Evolutionary conservation across 495 filamentous ascomycete genomes (phyloP).

Genomic region (Barbatosphaeria neglecta): DNA sequence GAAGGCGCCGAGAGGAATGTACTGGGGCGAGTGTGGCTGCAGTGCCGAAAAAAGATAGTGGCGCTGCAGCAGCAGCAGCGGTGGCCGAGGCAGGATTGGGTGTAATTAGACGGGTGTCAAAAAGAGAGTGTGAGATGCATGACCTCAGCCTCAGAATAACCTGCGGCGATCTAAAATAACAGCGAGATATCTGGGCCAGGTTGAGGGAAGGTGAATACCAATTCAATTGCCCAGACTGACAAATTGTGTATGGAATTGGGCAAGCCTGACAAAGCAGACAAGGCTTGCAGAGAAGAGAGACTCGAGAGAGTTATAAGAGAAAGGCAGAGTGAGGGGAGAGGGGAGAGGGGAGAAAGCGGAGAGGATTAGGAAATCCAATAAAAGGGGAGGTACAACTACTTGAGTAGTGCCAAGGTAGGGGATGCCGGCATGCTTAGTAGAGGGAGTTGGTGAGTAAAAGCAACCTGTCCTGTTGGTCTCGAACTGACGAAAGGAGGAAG

Average conservation of each 20-base stretch:
- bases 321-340: too few relatives aligned
- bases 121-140: background rate
- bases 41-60: background rate
- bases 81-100: background rate
- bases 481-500: too few relatives aligned
- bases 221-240: background rate
- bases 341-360: too few relatives aligned
- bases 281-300: too few relatives aligned
- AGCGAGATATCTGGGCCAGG: background rate
- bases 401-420: too few relatives aligned
- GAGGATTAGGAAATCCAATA: too few relatives aligned
- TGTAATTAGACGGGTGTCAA: background rate
- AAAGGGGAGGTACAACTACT: too few relatives aligned
- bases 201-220: background rate
- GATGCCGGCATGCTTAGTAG: too few relatives aligned
- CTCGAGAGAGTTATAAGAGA: too few relatives aligned
- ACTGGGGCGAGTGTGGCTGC: background rate
- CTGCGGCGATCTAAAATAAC: background rate
- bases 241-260: background rate
- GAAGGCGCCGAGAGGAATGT: background rate
- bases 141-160: background rate
- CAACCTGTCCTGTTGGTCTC: too few relatives aligned
- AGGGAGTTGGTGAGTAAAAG: too few relatives aligned
- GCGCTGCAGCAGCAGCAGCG: background rate
- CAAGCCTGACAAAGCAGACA: background rate